phyloP scores from a whole-genome alignment of 2,329 filamentous ascomycete species.

The Pezicula carpinea region DNA sequence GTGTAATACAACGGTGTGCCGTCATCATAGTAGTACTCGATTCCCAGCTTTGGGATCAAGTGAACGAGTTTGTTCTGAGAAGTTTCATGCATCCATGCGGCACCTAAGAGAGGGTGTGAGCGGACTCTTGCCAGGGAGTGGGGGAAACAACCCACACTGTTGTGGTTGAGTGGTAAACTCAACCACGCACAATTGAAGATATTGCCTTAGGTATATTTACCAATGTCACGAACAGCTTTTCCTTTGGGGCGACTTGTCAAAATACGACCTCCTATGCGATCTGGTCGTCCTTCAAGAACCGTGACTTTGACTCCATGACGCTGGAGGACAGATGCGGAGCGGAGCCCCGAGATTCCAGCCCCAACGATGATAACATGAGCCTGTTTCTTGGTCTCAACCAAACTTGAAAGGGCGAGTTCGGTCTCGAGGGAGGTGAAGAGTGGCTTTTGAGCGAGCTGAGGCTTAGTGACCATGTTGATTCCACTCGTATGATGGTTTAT shows the following conservation, averaged over 20 bases:
- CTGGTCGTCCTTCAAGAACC: slow-evolving; percentile 47
- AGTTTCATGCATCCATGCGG: slow-evolving; percentile 41
- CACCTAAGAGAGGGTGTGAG: slow-evolving; percentile 29
- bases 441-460: background rate
- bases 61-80: slow-evolving; percentile 39
- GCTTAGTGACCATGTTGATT: slow-evolving; percentile 13
- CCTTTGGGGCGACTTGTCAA: slow-evolving; percentile 33
- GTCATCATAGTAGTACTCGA: slow-evolving; percentile 41
- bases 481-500: slow-evolving; percentile 19
- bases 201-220: slow-evolving; percentile 33
- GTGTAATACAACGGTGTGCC: slow-evolving; percentile 37
- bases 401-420: background rate
- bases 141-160: slow-evolving; percentile 28
- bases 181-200: slow-evolving; percentile 27
- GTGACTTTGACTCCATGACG: slow-evolving; percentile 48
- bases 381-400: slow-evolving; percentile 19
- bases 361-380: slow-evolving; percentile 46
- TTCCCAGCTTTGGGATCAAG: slow-evolving; percentile 35
- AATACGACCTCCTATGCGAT: slow-evolving; percentile 48
- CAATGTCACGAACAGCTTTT: slow-evolving; percentile 32
- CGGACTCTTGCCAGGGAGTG: slow-evolving; percentile 18
- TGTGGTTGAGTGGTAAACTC: slow-evolving; percentile 21
- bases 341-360: slow-evolving; percentile 51
- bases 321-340: slow-evolving; percentile 50
- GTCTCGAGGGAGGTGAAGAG: background rate